Base-by-base conservation (phyloP, 257 asterid species). In the Nicotiana sylvestris region DNA sequence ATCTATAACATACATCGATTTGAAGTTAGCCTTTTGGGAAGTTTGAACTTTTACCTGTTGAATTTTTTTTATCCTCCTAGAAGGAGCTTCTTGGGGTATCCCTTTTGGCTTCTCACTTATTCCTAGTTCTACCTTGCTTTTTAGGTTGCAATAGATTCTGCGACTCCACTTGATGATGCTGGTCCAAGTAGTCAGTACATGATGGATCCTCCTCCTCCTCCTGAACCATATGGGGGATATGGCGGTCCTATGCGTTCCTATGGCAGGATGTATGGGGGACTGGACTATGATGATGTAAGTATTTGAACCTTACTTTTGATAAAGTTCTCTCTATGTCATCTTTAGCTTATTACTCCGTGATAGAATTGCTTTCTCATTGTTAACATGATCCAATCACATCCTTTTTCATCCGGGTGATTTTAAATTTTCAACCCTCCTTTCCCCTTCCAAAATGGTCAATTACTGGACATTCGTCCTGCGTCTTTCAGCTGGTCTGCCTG, bases 131-230 rank as follows among this genome's bases (percentile, higher is more conserved):
- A 82, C 66, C 68, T 62, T 15, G 6, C 32, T 62, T 77, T 87
- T 76, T 87, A 94, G 98, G 98, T 96, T 83, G 99, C 99, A 65
- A 96, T 96, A 80, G 99, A 96, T 90, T 94, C 99, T 76, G 98
- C 99, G 72, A 96, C 99, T 39, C 98, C 98, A 25, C 61, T 96
- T 88, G 99, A 96, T 86, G 99, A 94, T 87, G 95, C 95, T 79
- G 97, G 95, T 66, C 93, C 95, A 15, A 92, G 99, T 87, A 85
- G 89, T 79, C 89, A 86, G 88, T 85, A 89, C 83, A 66, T 88
- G 92, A 89, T 87, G 90, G 90, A 86, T 85, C 89, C 87, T 86
- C 94, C 64, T 86, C 89, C 89, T 86, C 90, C 93, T 53, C 83
- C 83, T 51, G 98, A 94, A 83, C 95, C 96, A 60, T 94, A 89